A percentile compares a stretch with the other conserved stretches of the same genome.
phyloP scores from a whole-genome alignment of 2,329 filamentous ascomycete species.

The Trichoderma lentiforme region DNA sequence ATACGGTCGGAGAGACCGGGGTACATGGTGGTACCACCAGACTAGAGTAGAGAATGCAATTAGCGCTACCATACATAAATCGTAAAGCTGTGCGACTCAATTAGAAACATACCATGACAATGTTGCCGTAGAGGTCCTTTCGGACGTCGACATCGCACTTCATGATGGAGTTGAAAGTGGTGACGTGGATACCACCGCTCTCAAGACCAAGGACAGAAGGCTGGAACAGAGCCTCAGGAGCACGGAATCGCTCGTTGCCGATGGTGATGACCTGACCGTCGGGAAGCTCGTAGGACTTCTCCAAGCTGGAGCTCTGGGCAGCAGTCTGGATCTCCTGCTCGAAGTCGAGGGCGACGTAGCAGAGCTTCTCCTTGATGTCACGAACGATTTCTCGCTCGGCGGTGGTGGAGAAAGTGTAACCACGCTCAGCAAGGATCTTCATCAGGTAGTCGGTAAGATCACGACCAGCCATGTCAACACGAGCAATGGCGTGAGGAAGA shows the following conservation, averaged over 20 bases:
- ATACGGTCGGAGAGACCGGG: constrained; percentile 99
- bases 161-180: constrained; percentile 99
- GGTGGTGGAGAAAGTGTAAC: constrained; percentile 99
- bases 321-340: constrained; percentile 99
- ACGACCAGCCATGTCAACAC: constrained; percentile 99
- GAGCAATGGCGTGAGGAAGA: constrained; percentile 98
- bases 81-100: constrained; percentile 35
- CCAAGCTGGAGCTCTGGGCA: constrained; percentile 95
- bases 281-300: constrained; percentile 99
- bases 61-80: not conserved
- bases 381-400: constrained; percentile 99
- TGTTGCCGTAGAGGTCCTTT: constrained; percentile 99
- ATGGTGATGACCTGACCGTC: constrained; percentile 99
- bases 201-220: constrained; percentile 97
- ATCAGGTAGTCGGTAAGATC: constrained; percentile 99
- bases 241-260: constrained; percentile 99
- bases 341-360: constrained; percentile 99
- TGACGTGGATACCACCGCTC: constrained; percentile 98
- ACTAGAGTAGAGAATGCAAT: constrained; percentile 53
- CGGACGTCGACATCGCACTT: constrained; percentile 99
- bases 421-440: constrained; percentile 99
- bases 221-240: constrained; percentile 99
- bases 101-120: constrained; percentile 87
- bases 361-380: constrained; percentile 99
- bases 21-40: constrained; percentile 99